Conservation (phyloP, 129 eudicot species). For the Dittrichia graveolens region DNA sequence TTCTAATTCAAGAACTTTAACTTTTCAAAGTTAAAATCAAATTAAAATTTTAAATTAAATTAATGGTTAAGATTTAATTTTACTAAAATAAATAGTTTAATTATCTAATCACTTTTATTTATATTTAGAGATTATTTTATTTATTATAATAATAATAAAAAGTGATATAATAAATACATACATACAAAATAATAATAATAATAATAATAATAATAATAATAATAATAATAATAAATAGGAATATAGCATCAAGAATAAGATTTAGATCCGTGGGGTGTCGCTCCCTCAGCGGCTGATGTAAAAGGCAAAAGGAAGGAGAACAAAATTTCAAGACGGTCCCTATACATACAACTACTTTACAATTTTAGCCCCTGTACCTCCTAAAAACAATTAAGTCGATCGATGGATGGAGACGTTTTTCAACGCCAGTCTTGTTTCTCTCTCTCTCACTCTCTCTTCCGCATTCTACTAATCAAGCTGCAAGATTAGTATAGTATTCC, state of each 20-base stretch:
- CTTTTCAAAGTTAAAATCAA: no score
- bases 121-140: no score
- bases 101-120: no score
- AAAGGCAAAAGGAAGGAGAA: slow-evolving; percentile 23
- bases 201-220: no score
- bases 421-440: slow-evolving; percentile 20
- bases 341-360: not conserved
- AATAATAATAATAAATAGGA: not conserved
- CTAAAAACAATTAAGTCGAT: not conserved
- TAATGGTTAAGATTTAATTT: no score
- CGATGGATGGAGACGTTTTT: slow-evolving; percentile 24
- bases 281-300: slow-evolving; percentile 22
- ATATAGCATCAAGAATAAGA: slow-evolving; percentile 18
- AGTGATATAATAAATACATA: no score
- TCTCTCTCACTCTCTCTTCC: not conserved
- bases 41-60: no score
- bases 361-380: not conserved
- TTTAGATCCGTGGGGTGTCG: slow-evolving; percentile 15
- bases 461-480: not conserved
- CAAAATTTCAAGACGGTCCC: not conserved
- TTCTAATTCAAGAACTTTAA: no score
- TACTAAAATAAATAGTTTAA: no score
- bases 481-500: not conserved
- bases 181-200: no score
- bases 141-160: no score